These are phyloP conservation scores for Triadica sebifera DNA, from an alignment of 345 rosid genomes.

Conservation along the genomic window DNA sequence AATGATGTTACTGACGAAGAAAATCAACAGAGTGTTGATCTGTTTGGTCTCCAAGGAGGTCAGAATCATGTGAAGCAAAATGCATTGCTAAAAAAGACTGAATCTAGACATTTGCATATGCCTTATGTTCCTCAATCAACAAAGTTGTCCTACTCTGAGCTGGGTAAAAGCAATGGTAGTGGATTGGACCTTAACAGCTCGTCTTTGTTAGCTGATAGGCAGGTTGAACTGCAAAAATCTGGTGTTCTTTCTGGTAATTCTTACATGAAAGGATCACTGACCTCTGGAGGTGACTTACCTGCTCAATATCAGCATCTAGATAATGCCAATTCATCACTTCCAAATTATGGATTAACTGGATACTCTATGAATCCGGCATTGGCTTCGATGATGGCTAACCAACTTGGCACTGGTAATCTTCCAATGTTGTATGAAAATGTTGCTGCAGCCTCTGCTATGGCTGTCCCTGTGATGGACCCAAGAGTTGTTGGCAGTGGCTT, in stretches of 20 bases:
- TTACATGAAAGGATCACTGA: constrained; percentile 63
- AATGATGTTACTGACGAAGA: constrained; percentile 45
- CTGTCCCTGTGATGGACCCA: constrained; percentile 57
- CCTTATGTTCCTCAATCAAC: constrained; percentile 30
- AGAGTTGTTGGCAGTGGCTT: constrained; percentile 60
- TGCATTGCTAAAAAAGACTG: constrained; percentile 36
- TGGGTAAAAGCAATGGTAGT: constrained; percentile 36
- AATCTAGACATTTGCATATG: constrained; percentile 38
- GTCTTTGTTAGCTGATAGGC: constrained; percentile 42
- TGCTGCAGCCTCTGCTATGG: constrained; percentile 59
- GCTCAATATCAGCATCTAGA: constrained; percentile 56
- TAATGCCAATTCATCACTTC: constrained; percentile 41
- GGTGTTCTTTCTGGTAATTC: constrained; percentile 41
- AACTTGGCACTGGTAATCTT: constrained; percentile 52
- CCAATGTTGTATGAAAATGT: constrained; percentile 72
- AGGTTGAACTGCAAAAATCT: constrained; percentile 43
- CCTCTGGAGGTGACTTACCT: constrained; percentile 48
- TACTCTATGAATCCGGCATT: constrained; percentile 57
- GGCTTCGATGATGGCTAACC: constrained; percentile 61
- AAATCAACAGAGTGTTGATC: constrained; percentile 44
- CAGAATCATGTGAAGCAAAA: constrained; percentile 44
- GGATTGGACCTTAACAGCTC: constrained; percentile 38
- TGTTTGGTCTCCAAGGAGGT: constrained; percentile 48
- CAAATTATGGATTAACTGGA: constrained; percentile 48
- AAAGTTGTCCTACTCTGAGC: constrained; percentile 35